Evolutionary conservation across 1,139 yeast species (phyloP).

Genomic region (Kurtzmaniella natalensis): DNA sequence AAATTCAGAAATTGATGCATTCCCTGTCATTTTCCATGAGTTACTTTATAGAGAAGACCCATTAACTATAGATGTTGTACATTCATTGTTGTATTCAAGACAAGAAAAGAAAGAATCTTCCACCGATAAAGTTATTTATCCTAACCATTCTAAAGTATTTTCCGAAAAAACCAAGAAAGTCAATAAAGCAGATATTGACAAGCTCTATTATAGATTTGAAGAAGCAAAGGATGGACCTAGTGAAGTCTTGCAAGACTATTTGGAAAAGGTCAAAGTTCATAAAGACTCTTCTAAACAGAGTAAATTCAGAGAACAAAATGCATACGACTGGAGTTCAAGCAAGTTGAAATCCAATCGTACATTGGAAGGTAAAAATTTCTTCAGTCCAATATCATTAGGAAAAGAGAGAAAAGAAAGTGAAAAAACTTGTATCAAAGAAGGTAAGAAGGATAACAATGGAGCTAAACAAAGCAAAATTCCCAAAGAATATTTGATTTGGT

Average conservation of each 20-base stretch:
- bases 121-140: slow-evolving; percentile 13
- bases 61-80: background rate
- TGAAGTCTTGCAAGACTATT: slow-evolving; percentile 27
- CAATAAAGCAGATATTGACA: slow-evolving; percentile 14
- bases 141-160: slow-evolving; percentile 21
- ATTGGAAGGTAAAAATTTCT: slow-evolving; percentile 44
- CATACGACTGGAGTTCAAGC: slow-evolving; percentile 50
- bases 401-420: too few species aligned
- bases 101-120: background rate
- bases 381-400: slow-evolving; percentile 32
- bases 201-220: slow-evolving; percentile 1
- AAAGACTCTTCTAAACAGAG: slow-evolving; percentile 38
- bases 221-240: slow-evolving; percentile 13
- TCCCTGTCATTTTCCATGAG: slow-evolving; percentile 12
- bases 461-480: too few species aligned
- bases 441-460: background rate
- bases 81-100: background rate
- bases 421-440: background rate
- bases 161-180: slow-evolving; percentile 13
- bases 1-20: slow-evolving; percentile 18
- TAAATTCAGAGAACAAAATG: slow-evolving; percentile 44
- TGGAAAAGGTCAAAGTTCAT: slow-evolving; percentile 40
- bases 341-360: slow-evolving; percentile 33
- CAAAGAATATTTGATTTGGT: slow-evolving; percentile 40
- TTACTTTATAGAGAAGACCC: background rate